Percentiles rank a stretch among this genome's conserved stretches.
phyloP scores from a whole-genome alignment of 768 basidiomycete species.

The Calocera viscosa region DNA sequence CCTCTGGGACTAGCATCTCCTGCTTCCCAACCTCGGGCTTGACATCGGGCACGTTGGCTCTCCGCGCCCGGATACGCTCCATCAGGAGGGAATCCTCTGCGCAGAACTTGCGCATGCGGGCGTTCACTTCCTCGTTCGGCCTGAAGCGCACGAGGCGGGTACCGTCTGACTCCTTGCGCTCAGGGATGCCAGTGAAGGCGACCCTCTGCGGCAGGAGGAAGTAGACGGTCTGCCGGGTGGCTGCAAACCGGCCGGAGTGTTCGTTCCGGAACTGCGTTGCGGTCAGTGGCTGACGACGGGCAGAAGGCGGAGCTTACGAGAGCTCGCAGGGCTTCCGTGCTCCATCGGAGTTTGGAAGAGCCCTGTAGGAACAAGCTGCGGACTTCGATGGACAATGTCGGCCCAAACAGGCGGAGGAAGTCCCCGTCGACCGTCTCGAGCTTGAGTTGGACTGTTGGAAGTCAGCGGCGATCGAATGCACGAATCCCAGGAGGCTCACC shows the following conservation, averaged over 20 bases:
- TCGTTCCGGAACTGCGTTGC: not conserved
- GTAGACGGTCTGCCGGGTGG: not conserved
- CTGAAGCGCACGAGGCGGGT: too few species aligned
- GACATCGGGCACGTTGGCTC: too few species aligned
- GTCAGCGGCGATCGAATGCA: too few species aligned
- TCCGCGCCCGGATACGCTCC: too few species aligned
- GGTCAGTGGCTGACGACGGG: not conserved
- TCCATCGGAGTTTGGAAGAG: not conserved
- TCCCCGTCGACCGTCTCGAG: not conserved
- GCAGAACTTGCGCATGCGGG: too few species aligned
- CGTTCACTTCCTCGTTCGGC: too few species aligned
- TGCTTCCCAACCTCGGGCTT: too few species aligned
- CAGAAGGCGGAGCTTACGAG: not conserved
- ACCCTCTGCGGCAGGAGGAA: not conserved
- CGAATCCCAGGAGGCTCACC: not conserved
- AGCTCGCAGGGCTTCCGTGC: not conserved
- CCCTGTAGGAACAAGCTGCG: not conserved
- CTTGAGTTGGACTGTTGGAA: not conserved
- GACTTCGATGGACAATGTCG: not conserved
- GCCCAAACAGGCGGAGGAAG: not conserved
- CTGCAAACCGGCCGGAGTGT: not conserved
- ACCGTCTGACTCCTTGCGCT: too few species aligned
- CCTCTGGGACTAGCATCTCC: too few species aligned
- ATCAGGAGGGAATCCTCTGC: too few species aligned
- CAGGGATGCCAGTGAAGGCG: too few species aligned